Base-by-base conservation (phyloP, 2,329 filamentous ascomycete species). In the Trichophyton rubrum region DNA sequence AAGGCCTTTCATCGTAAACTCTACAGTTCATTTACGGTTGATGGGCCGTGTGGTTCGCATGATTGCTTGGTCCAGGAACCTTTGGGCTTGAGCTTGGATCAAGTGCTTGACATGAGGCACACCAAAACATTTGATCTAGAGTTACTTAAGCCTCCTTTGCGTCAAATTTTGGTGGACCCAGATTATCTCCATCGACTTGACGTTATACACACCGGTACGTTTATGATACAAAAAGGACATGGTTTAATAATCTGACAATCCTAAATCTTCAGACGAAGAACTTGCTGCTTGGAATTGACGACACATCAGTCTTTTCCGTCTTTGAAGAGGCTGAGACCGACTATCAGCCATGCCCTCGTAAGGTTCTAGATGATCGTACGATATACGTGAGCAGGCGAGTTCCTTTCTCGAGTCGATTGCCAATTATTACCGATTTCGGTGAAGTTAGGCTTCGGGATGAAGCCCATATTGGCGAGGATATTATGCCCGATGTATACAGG, bases 401-500 rank as follows among this genome's bases (percentile, higher is more conserved):
- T 20, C 59, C 63, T 7, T 9, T 38, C 2, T 62, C 56, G 11
- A 2, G 9, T 1, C 13, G 51, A 0, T 22, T 61, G 5, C 63
- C 62, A 2, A 41, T 63, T 30, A 58, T 64, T 22, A 62, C 59
- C 11, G 62, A 64, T 57, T 60, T 64, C 35, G 43, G 61, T 6
- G 61, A 60, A 40, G 58, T 58, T 15, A 13, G 58, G 27, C 33
- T 62, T 30, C 24, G 11, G 1, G 30, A 57, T 6, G 53, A 62
- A 15, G 57, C 22, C 3, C 56, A 56, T 40, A 35, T 56, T 9
- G 43, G 43, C 9, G 62, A 63, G n/a, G 59, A 64, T 56, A 63
- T 67, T 24, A 64, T 64, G 64, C 65, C 68, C 5, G 58, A 65
- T 33, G 20, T 67, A 11, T 68, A 68, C 45, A 56, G 66, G 27